These are phyloP conservation scores for Trebouxia sp. DNA, from an alignment of 139 green algal species.

Conservation along the genomic window DNA sequence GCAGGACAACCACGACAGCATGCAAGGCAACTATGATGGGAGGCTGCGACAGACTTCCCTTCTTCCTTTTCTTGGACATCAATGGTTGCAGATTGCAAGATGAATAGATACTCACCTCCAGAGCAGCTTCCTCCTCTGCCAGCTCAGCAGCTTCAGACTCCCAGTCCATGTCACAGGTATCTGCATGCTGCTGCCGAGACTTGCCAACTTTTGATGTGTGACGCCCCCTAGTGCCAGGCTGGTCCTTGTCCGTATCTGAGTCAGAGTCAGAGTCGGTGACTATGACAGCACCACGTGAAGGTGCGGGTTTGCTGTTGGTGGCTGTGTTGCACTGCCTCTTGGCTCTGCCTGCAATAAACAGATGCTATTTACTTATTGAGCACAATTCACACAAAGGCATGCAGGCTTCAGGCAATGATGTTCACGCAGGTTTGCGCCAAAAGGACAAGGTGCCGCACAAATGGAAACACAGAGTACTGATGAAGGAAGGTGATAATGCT, in stretches of 20 bases:
- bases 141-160: slow-evolving; percentile 31
- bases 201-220: neutral
- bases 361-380: no score
- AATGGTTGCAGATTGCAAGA: no score
- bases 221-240: neutral
- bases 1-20: neutral
- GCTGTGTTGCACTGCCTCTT: neutral
- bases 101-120: slow-evolving; percentile 30
- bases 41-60: neutral
- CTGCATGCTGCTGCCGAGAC: neutral
- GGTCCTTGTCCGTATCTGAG: neutral
- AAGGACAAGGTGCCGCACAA: no score
- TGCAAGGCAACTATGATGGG: neutral
- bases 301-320: neutral
- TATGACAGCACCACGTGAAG: neutral
- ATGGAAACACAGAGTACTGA: no score
- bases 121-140: neutral
- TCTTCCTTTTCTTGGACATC: no score
- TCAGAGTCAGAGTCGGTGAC: neutral
- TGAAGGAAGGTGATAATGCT: no score
- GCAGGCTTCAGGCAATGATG: no score
- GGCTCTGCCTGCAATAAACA: no score
- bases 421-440: no score
- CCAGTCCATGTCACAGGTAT: neutral
- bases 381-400: no score